A percentile compares a stretch with the other conserved stretches of the same genome.
These are phyloP conservation scores for Oryza meridionalis DNA, from an alignment of 176 grass and related monocot species.

Conservation along the genomic window DNA sequence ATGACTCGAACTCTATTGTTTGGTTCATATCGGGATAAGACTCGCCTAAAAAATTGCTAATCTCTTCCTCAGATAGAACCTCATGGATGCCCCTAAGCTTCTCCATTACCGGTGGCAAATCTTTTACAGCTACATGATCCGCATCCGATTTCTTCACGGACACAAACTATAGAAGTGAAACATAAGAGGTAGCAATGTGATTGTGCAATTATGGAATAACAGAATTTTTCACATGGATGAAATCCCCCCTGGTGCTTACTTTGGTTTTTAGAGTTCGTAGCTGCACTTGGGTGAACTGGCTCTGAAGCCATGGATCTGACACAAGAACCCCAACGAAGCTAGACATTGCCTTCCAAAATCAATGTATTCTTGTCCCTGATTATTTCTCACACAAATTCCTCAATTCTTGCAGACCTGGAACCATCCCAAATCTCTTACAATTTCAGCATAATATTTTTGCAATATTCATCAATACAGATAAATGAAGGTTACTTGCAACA, in stretches of 20 bases:
- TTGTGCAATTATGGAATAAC: neutral
- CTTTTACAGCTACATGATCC: slow-evolving; percentile 66
- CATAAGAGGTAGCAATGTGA: neutral
- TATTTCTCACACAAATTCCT: neutral
- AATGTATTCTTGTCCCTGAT: neutral
- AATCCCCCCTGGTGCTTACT: slow-evolving; percentile 44
- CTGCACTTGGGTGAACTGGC: slow-evolving; percentile 98
- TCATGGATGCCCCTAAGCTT: slow-evolving; percentile 80
- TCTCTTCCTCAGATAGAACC: slow-evolving; percentile 69
- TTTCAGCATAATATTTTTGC: neutral
- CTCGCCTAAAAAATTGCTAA: slow-evolving; percentile 53
- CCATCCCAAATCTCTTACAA: neutral
- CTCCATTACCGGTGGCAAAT: slow-evolving; percentile 79
- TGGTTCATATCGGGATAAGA: slow-evolving; percentile 65
- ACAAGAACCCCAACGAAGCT: slow-evolving; percentile 80
- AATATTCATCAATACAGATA: neutral
- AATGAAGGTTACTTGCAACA: neutral
- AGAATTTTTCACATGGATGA: neutral
- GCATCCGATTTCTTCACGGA: slow-evolving; percentile 46
- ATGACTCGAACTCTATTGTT: slow-evolving; percentile 84
- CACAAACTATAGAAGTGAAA: slow-evolving; percentile 44
- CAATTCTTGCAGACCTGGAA: neutral
- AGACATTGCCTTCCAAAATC: slow-evolving; percentile 60
- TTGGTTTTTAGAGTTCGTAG: slow-evolving; percentile 81
- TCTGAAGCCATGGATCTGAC: slow-evolving; percentile 88